Percentiles rank a stretch among this genome's conserved stretches.
Conservation (phyloP, 2,329 filamentous ascomycete genomes). For the Fusarium neocosmosporiellum region DNA sequence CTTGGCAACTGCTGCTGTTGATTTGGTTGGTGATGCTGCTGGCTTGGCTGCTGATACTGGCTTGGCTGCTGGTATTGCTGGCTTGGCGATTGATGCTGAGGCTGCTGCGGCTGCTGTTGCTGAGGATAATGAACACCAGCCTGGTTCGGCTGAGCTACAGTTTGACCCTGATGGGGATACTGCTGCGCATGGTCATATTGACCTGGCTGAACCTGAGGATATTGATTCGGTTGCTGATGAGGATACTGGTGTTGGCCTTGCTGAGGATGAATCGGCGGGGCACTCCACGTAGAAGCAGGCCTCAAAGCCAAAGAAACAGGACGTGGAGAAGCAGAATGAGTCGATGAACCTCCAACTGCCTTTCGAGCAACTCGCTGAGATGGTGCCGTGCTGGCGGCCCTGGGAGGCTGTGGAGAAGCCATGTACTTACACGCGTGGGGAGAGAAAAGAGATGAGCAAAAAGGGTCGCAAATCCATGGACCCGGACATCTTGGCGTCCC, state of each 20-base stretch:
- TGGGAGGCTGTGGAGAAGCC: constrained; percentile 28
- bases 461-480: background rate
- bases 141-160: background rate
- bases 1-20: background rate
- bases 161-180: background rate
- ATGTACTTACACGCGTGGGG: constrained; percentile 1
- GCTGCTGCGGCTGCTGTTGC: background rate
- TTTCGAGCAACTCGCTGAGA: constrained; percentile 26
- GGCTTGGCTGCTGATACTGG: background rate
- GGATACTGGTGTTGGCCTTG: constrained; percentile 4
- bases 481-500: background rate
- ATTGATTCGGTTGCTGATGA: constrained; percentile 17
- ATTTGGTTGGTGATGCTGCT: background rate
- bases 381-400: background rate
- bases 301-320: constrained; percentile 15
- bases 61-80: background rate
- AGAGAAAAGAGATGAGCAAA: background rate
- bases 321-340: constrained; percentile 2
- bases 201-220: constrained; percentile 7
- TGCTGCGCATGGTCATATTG: background rate
- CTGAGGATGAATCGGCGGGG: constrained; percentile 3
- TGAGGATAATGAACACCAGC: background rate
- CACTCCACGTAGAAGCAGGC: constrained; percentile 10
- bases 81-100: background rate
- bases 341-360: constrained; percentile 26